Evolutionary conservation across 108 stramenopile species (phyloP).

Genomic region (Nitzschia inconspicua): DNA sequence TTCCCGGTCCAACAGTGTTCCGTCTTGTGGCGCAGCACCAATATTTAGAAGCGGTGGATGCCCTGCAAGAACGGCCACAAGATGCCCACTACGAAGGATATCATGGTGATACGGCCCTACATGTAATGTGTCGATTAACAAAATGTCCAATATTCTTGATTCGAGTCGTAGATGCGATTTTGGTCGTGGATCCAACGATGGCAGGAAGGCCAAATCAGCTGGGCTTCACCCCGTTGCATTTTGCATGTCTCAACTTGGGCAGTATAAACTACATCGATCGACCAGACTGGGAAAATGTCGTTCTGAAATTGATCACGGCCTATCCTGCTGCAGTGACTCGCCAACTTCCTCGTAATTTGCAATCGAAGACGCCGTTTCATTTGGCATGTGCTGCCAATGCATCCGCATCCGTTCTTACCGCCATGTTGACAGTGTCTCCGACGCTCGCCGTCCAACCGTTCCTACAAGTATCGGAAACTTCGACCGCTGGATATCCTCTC

Average conservation of each 20-base stretch:
- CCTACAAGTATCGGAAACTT: too few species aligned
- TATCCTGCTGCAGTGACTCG: conserved; percentile 25
- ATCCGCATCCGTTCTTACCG: conserved; percentile 7
- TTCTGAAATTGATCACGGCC: conserved; percentile 13
- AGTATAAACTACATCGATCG: too few species aligned
- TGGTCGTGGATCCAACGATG: conserved; percentile 10
- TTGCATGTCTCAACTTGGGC: conserved; percentile 20
- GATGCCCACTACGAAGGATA: conserved; percentile 31
- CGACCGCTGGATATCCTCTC: too few species aligned
- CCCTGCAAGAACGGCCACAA: conserved; percentile 12
- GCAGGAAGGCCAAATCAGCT: conserved; percentile 18
- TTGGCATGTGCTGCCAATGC: conserved; percentile 31
- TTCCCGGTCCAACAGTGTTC: conserved; percentile 22
- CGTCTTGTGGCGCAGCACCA: conserved; percentile 26
- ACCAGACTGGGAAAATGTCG: conserved; percentile 4
- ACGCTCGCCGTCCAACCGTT: too few species aligned
- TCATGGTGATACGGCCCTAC: conserved; percentile 29
- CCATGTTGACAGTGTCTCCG: conserved; percentile 31
- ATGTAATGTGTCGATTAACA: conserved; percentile 38
- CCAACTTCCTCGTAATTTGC: conserved; percentile 15
- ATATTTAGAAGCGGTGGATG: conserved; percentile 7
- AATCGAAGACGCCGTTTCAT: conserved; percentile 33
- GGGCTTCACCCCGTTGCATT: conserved; percentile 39
- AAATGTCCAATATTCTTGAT: too few species aligned
- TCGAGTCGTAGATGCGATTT: conserved; percentile 22